Evolutionary conservation across 1,284 basidiomycete species (phyloP).

Genomic region (Omphalotus olearius): DNA sequence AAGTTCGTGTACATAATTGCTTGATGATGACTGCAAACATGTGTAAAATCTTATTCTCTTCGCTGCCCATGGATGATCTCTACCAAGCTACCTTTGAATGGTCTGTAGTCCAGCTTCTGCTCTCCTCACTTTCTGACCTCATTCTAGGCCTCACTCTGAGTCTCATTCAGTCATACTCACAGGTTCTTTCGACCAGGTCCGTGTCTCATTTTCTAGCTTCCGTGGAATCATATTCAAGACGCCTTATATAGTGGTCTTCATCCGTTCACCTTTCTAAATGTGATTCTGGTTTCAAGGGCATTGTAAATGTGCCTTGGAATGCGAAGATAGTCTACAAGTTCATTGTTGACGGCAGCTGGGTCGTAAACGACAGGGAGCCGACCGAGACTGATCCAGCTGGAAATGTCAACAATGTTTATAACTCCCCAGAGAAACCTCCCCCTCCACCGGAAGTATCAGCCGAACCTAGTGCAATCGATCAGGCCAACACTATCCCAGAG

Average conservation of each 20-base stretch:
- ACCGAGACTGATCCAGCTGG: constrained; percentile 60
- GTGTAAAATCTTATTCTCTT: not conserved
- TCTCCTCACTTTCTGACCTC: constrained; percentile 12
- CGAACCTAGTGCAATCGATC: not conserved
- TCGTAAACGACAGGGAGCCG: constrained; percentile 48
- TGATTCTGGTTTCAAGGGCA: constrained; percentile 52
- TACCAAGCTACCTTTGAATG: constrained; percentile 45
- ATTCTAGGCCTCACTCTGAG: constrained; percentile 50
- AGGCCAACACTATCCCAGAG: constrained; percentile 13
- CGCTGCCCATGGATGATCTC: constrained; percentile 32
- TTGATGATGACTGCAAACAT: not conserved
- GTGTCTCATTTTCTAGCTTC: constrained; percentile 22
- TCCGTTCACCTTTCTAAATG: constrained; percentile 52
- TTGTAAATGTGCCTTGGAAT: constrained; percentile 57
- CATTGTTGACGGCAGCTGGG: constrained; percentile 73
- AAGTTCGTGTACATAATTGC: no score
- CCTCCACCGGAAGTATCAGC: not conserved
- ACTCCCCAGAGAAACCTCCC: constrained; percentile 49
- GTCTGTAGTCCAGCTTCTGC: constrained; percentile 26
- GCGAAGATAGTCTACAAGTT: constrained; percentile 71
- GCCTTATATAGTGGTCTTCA: constrained; percentile 54
- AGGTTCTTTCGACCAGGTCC: constrained; percentile 74
- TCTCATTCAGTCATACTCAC: constrained; percentile 65
- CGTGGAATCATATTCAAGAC: not conserved
- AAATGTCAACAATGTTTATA: constrained; percentile 72